Percentiles rank a stretch among this genome's conserved stretches.
Evolutionary conservation across 352 stramenopile species (phyloP).

Genomic region (Pythium vanterpoolii): DNA sequence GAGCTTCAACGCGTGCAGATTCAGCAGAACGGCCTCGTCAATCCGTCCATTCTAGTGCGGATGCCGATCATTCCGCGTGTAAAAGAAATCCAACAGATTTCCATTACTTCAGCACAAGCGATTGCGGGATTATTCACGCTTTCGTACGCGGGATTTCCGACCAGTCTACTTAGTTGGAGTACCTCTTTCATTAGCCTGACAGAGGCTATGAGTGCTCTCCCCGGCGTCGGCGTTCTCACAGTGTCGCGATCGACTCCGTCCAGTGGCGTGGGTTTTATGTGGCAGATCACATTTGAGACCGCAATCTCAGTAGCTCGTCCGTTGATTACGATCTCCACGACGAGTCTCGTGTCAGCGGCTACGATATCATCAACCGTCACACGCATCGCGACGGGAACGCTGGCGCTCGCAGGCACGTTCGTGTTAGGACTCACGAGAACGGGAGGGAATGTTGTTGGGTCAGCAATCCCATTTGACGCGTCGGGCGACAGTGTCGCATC

Average conservation of each 20-base stretch:
- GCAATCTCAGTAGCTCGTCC: constrained; percentile 12
- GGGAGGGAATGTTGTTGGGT: not conserved
- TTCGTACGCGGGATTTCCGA: constrained; percentile 22
- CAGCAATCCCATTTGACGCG: constrained; percentile 15
- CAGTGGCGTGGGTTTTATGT: constrained; percentile 24
- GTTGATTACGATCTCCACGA: constrained; percentile 18
- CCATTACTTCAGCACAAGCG: constrained; percentile 17
- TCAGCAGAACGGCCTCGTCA: constrained; percentile 13
- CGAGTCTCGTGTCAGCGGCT: constrained; percentile 15
- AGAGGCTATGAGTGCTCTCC: constrained; percentile 19
- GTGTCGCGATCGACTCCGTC: constrained; percentile 8
- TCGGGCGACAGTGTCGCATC: constrained; percentile 12
- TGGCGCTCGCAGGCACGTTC: constrained; percentile 24
- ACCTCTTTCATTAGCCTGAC: constrained; percentile 11
- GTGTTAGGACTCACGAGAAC: constrained; percentile 19
- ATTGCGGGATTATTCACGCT: constrained; percentile 29
- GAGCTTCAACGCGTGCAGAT: constrained; percentile 24
- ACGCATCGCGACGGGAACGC: constrained; percentile 10
- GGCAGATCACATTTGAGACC: constrained; percentile 32
- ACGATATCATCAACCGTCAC: constrained; percentile 19
- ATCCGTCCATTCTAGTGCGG: constrained; percentile 14
- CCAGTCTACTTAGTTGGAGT: constrained; percentile 20
- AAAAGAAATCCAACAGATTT: constrained; percentile 30
- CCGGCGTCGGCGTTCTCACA: constrained; percentile 20
- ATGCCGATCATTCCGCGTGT: constrained; percentile 16